Evolutionary conservation across 257 asterid genomes (phyloP), one percentile per base, ranked within the genome.

Genomic region (Solanum clarkiae): DNA sequence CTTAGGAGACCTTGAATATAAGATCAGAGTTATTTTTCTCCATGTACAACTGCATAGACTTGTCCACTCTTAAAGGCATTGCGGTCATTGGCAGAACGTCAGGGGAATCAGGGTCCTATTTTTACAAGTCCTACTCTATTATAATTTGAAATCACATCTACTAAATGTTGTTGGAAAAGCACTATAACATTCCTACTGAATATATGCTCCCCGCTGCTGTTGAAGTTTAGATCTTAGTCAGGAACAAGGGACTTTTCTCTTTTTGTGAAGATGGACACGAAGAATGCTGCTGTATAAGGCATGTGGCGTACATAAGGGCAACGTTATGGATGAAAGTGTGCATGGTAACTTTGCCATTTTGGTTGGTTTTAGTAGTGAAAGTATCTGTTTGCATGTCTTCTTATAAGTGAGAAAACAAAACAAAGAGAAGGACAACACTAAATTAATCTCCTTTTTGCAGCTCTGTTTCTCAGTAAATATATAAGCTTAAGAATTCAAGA

Each of bases 361-460:
- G 94, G 92, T 88, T 92, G 92, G 89, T 90, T 88, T 87, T 81
- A 86, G 84, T 87, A 90, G 84, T 91, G 87, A 85, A 68, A 88
- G 84, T 80, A 47, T 90, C 86, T 84, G 87, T 86, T 88, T 63
- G 69, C 91, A 40, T 86, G 40, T 86, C 87, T 87, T 87, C 84
- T 87, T 87, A 84, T 89, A 66, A 88, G 83, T 83, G 80, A 88
- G 68, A 44, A 17, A 24, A 36, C 40, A 36, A 36, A 36, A 36
- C 40, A 36, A 59, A 20, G 24, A 69, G 80, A 47, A 45, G 75
- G 32, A 29, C 32, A 51, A 55, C 75, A 60, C 20, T 17, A 22
- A 68, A 53, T 32, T 13, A 66, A 22, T 14, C 13, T 77, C 59
- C 53, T 60, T 59, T 47, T 69, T 81, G 53, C 86, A 55, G 47